Evolutionary conservation across 2,329 filamentous ascomycete species (phyloP), one percentile per base, ranked within the genome.

Genomic region (Emergomyces pasteurianus): DNA sequence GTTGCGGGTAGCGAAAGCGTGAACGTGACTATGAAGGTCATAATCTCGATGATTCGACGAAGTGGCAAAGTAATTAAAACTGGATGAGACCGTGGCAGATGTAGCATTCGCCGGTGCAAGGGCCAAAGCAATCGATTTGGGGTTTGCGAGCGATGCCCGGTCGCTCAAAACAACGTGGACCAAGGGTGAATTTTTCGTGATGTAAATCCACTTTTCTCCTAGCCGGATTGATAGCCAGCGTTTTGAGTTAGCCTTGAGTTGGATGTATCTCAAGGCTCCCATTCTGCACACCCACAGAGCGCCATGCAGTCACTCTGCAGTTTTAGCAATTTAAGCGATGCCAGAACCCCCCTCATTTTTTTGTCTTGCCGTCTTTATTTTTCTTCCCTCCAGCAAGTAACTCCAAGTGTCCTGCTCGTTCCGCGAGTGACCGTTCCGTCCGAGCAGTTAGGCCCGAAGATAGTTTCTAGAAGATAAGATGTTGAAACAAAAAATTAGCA

Each of bases 391-490:
- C 85, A 61, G 79, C 79, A 68, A 89, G 71, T 68, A 89, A 69
- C 72, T 90, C 86, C 68, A 89, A 68, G 78, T 90, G 86, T 16
- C 86, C 87, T 5, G 86, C 86, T 68, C 83, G 83, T 63, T 83
- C 77, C 14, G 86, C 86, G 10, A 89, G 77, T 64, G 79, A 81
- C 63, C 81, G 81, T 69, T 90, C 87, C n/a, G 86, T 89, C 74
- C 83, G 79, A 0, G 80, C 81, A 3, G 81, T 81, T 47, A 89
- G 73, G 0, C 85, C 85, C 0, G 82, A 77, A 0, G 83, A 80
- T 63, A 83, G 78, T 80, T 87, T 87, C 81, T 77, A 65, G 8
- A 3, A 47, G 12, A 14, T n/a, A 8, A 54, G 26, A 54, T 14
- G 21, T 21, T 23, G 28, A 36, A 43, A 56, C 31, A 31, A 7